Conservation (phyloP, 1,284 basidiomycete species). For the Malassezia slooffiae region DNA sequence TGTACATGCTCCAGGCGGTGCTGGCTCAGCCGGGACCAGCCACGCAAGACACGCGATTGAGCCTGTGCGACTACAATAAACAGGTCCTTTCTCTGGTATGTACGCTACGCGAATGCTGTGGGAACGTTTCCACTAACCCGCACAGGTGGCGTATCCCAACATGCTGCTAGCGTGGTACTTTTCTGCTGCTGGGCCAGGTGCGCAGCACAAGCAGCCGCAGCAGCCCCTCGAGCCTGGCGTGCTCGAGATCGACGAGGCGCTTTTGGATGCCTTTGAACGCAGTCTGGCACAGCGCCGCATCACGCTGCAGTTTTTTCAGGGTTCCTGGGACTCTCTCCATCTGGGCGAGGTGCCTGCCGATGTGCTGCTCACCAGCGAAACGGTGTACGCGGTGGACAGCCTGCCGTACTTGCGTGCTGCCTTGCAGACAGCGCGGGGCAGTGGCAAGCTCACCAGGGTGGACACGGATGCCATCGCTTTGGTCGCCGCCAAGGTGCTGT, state of each 20-base stretch:
- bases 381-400: conserved; percentile 68
- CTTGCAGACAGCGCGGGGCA: conserved; percentile 40
- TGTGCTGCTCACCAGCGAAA: conserved; percentile 76
- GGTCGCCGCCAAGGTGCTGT: conserved; percentile 77
- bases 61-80: conserved; percentile 83
- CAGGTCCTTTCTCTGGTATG: conserved; percentile 64
- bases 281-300: conserved; percentile 56
- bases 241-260: conserved; percentile 44
- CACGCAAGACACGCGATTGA: conserved; percentile 53
- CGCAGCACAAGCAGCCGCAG: conserved; percentile 1
- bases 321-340: conserved; percentile 57
- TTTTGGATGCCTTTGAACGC: conserved; percentile 58
- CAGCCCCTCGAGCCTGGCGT: conserved; percentile 14
- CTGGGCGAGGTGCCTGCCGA: conserved; percentile 52
- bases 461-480: conserved; percentile 46
- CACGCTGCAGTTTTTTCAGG: conserved; percentile 64
- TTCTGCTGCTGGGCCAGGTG: conserved; percentile 9
- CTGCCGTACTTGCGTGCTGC: conserved; percentile 58
- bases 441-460: not conserved
- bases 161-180: conserved; percentile 60
- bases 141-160: conserved; percentile 67
- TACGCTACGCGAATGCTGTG: too few relatives aligned
- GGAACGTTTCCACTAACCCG: not conserved
- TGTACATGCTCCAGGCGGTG: conserved; percentile 60
- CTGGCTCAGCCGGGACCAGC: conserved; percentile 47